These are phyloP conservation scores for Penicillium vulpinum DNA, from an alignment of 2,329 filamentous ascomycete genomes.

Conservation along the genomic window DNA sequence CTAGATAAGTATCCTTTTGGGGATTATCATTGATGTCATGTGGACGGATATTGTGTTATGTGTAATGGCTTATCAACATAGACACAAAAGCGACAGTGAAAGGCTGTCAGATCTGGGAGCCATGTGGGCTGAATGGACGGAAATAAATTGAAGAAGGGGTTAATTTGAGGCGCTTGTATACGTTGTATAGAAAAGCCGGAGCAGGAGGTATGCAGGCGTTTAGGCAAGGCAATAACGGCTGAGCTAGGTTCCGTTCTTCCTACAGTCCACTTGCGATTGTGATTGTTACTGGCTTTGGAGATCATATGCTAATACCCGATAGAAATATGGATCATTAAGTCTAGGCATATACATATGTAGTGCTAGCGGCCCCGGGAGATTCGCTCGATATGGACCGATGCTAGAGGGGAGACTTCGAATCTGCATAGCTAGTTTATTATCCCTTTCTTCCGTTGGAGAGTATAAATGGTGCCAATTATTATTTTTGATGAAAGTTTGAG, in stretches of 20 bases:
- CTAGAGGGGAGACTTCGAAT: background rate
- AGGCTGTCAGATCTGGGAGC: background rate
- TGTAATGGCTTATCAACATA: background rate
- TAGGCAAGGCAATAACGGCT: background rate
- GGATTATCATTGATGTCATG: background rate
- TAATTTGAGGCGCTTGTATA: background rate
- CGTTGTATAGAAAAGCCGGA: background rate
- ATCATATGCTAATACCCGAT: constrained; percentile 6
- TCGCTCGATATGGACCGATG: background rate
- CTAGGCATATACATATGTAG: background rate
- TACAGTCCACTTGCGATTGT: background rate
- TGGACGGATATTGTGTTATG: background rate
- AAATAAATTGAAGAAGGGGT: background rate
- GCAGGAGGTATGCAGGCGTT: background rate
- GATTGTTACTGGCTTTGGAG: background rate
- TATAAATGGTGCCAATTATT: background rate
- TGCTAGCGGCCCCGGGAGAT: background rate
- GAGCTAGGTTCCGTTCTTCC: background rate
- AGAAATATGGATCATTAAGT: background rate
- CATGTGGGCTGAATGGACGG: background rate
- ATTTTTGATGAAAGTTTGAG: background rate
- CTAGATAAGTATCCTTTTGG: background rate
- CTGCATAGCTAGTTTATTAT: background rate
- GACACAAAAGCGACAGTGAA: background rate
- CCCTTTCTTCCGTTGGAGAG: background rate